Base-by-base conservation (phyloP, 495 filamentous ascomycete species). In the Penicillium canescens region DNA sequence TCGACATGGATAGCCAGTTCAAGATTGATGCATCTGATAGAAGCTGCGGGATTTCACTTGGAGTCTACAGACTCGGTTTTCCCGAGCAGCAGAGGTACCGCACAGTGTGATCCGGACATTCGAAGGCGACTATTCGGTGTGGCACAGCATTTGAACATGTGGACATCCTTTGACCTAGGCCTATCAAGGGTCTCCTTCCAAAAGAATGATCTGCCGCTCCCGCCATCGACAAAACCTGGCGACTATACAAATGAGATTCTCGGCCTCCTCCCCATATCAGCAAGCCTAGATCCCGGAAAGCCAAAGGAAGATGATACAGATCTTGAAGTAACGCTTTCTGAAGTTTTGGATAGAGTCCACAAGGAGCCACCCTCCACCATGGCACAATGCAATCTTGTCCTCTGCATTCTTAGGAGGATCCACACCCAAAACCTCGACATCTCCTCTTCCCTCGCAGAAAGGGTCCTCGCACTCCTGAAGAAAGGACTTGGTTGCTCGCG, bases 141-240 rank as follows among this genome's bases (percentile, higher is more conserved):
- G 13, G 77, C 72, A 3, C 70, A 66, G 23, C 74, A 76, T 38
- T 60, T 75, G 39, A 81, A 76, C 53, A 65, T 70, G 6, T 77
- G 74, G 76, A 68, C 67, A 0, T 76, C 72, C 10, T 80, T 74
- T 50, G 80, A 83, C 46, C 69, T 81, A 10, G 80, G 79, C 13
- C 68, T 77, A 3, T 78, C 78, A 4, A 57, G 73, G 13, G 72
- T 81, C 0, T 59, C 59, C 0, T 61, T 78, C 8, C 61, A 62
- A 21, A 63, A 58, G 11, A 54, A 61, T 16, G 65, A 72, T 9
- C 55, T 66, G 6, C 56, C 68, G 12, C 24, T 53, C 1, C 52
- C 47, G 0, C 61, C 63, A 10, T 54, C 57, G 0, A 39, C 62
- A 0, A 63, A 47, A 24, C 36, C 55, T 3, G 70, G 70, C 0